Evolutionary conservation across 257 asterid species (phyloP).

Genomic region (Lycium ferocissimum): DNA sequence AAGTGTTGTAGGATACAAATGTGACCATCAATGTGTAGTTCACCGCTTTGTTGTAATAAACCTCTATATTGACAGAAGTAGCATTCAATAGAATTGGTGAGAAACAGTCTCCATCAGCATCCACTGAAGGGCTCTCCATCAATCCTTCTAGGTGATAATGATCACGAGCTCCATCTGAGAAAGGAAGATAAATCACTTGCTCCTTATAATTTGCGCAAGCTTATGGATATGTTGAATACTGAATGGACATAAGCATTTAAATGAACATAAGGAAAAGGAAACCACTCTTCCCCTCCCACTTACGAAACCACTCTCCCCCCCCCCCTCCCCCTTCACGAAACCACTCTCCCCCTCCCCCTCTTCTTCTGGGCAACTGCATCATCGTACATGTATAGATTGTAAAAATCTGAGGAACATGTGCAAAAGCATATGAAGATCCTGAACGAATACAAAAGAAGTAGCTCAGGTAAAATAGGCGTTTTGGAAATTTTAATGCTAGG

Average conservation of each 20-base stretch:
- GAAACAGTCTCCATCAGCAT: conserved; percentile 95
- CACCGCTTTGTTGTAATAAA: conserved; percentile 94
- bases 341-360: neutral
- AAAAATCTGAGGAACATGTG: neutral
- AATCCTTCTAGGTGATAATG: conserved; percentile 85
- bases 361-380: neutral
- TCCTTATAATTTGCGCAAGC: conserved; percentile 16
- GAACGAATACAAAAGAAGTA: neutral
- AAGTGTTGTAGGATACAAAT: conserved; percentile 83
- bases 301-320: no score
- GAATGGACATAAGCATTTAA: neutral
- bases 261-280: neutral
- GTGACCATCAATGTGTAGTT: conserved; percentile 99
- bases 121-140: conserved; percentile 98
- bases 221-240: conserved; percentile 6
- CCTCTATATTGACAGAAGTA: conserved; percentile 83
- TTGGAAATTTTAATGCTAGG: neutral
- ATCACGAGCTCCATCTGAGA: conserved; percentile 80
- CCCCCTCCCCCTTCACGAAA: neutral
- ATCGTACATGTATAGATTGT: neutral
- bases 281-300: no score
- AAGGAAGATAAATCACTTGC: conserved; percentile 33
- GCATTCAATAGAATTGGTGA: conserved; percentile 92
- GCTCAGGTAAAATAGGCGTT: neutral
- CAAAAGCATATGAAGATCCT: neutral